Evolutionary conservation across 2,329 filamentous ascomycete species (phyloP).

Genomic region (Blastomyces gilchristii): DNA sequence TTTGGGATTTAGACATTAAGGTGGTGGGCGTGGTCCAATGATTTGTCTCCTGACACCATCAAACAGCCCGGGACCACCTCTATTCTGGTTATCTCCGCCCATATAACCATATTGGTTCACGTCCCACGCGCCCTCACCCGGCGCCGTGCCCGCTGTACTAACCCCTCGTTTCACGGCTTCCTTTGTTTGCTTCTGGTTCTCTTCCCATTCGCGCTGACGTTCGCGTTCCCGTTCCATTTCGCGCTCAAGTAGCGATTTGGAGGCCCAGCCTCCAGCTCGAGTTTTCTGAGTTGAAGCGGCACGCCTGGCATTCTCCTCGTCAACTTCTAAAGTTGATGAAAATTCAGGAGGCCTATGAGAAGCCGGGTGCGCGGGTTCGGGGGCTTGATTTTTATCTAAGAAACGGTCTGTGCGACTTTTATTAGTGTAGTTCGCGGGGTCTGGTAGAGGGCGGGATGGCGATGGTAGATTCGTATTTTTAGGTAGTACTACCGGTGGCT

Average conservation of each 20-base stretch:
- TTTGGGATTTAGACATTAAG: conserved; percentile 16
- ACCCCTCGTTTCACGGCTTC: conserved; percentile 37
- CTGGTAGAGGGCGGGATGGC: conserved; percentile 37
- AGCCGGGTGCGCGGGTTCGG: conserved; percentile 29
- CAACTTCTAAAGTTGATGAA: conserved; percentile 45
- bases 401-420: conserved; percentile 45
- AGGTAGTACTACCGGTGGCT: conserved; percentile 18
- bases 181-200: conserved; percentile 44
- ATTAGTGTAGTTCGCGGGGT: conserved; percentile 33
- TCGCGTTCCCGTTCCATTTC: conserved; percentile 59
- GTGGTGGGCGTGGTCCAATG: conserved; percentile 49
- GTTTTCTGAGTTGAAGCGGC: conserved; percentile 47
- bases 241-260: conserved; percentile 53
- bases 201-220: conserved; percentile 56
- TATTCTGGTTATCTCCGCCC: conserved; percentile 53
- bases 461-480: conserved; percentile 12
- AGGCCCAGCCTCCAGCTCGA: conserved; percentile 50
- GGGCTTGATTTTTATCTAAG: conserved; percentile 46
- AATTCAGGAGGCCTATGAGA: conserved; percentile 38
- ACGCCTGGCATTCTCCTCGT: conserved; percentile 46
- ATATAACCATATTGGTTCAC: conserved; percentile 56
- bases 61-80: conserved; percentile 40
- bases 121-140: conserved; percentile 46
- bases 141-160: conserved; percentile 39
- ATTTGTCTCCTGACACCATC: conserved; percentile 52